A percentile compares a stretch with the other conserved stretches of the same genome.
Conservation (phyloP, 164 flowering plant genomes). For the Tinospora cordifolia region DNA sequence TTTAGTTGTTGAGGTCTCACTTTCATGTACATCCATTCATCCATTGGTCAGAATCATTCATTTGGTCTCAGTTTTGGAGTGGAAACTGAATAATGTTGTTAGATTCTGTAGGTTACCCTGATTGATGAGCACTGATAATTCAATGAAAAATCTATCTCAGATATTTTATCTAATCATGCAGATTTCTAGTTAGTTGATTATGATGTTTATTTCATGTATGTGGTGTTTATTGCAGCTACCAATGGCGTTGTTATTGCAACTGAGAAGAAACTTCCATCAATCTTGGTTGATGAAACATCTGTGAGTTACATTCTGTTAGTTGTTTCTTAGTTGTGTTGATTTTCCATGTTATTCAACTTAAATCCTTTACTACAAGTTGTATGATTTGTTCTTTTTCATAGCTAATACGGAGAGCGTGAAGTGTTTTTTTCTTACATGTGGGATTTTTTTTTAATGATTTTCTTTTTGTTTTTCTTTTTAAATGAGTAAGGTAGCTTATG, state of each 20-base stretch:
- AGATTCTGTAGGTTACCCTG: no score
- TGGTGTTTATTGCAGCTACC: conserved; percentile 60
- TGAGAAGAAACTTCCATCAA: conserved; percentile 93
- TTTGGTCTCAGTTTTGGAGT: background rate
- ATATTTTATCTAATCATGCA: background rate
- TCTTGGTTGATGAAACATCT: conserved; percentile 91
- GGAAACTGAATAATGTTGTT: background rate
- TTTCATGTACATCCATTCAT: background rate
- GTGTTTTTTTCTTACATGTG: no score
- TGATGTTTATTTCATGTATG: background rate
- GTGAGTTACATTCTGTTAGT: conserved; percentile 39
- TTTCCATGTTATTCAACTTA: background rate
- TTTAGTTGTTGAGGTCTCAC: background rate
- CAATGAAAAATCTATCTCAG: background rate
- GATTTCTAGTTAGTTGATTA: background rate
- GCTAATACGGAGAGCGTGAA: no score
- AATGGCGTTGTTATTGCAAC: conserved; percentile 99
- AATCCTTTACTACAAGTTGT: background rate
- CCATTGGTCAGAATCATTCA: background rate
- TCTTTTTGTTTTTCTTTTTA: no score
- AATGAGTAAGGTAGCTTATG: no score
- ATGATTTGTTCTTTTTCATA: no score
- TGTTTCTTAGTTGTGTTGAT: background rate
- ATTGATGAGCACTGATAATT: background rate
- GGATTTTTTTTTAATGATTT: no score